These are phyloP conservation scores for Ceratocystis lukuohia DNA, from an alignment of 2,329 filamentous ascomycete genomes.

Conservation along the genomic window DNA sequence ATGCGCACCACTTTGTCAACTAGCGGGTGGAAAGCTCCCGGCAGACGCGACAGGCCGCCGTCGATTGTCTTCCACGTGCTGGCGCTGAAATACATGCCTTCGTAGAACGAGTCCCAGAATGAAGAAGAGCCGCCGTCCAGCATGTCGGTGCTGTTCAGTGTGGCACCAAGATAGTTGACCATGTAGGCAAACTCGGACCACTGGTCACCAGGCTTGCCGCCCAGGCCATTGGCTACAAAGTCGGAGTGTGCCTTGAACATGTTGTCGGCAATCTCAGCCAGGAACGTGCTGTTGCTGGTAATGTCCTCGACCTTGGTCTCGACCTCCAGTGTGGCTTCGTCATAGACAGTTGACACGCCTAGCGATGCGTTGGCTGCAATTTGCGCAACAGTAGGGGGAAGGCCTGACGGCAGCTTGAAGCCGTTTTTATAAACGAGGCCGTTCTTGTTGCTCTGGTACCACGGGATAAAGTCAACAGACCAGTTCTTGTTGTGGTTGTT, in stretches of 20 bases:
- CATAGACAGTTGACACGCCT: conserved; percentile 19
- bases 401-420: conserved; percentile 36
- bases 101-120: conserved; percentile 22
- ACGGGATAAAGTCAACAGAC: conserved; percentile 48
- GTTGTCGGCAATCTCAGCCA: conserved; percentile 29
- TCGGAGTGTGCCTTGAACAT: conserved; percentile 32
- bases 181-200: conserved; percentile 52
- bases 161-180: conserved; percentile 39
- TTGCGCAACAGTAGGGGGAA: conserved; percentile 38
- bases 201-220: conserved; percentile 30
- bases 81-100: conserved; percentile 22
- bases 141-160: conserved; percentile 38
- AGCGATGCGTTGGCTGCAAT: conserved; percentile 34
- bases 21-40: conserved; percentile 46
- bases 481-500: conserved; percentile 38
- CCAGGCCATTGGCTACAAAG: conserved; percentile 33
- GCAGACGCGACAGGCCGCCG: conserved; percentile 41
- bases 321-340: conserved; percentile 24
- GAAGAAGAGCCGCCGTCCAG: conserved; percentile 19
- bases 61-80: conserved; percentile 35
- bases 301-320: conserved; percentile 20
- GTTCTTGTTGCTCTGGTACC: conserved; percentile 44
- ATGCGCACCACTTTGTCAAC: conserved; percentile 44
- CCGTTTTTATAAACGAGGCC: conserved; percentile 37
- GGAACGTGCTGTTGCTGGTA: conserved; percentile 23